A percentile compares a stretch with the other conserved stretches of the same genome.
Conservation (phyloP, 163 green algal genomes). For the Chlamydomonas reinhardtii region DNA sequence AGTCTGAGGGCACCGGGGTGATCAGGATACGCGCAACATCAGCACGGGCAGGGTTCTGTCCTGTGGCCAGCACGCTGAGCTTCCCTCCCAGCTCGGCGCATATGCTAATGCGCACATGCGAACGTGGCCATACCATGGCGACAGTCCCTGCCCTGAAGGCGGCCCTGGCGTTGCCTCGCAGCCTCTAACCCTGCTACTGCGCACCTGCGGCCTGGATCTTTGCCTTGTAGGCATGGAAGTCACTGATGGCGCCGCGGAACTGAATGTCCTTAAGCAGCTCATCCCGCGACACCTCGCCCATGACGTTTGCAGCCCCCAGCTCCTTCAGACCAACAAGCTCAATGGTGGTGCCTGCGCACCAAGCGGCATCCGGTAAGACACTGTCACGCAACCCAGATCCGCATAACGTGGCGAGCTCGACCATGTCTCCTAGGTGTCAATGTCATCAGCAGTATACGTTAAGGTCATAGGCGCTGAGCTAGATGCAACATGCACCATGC, state of each 20-base stretch:
- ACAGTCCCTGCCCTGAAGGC: no score
- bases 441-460: no score
- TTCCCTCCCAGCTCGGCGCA: no score
- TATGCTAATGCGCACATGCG: no score
- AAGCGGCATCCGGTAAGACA: not conserved
- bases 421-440: no score
- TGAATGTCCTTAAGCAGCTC: slow-evolving; percentile 83
- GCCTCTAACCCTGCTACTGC: not conserved
- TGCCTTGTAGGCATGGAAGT: slow-evolving; percentile 79
- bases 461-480: not conserved
- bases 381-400: no score
- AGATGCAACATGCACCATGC: not conserved
- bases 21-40: no score
- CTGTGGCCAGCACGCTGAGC: no score
- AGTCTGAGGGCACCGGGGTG: slow-evolving; percentile 63
- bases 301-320: not conserved
- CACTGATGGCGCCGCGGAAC: slow-evolving; percentile 86
- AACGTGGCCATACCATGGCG: no score
- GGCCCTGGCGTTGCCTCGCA: no score
- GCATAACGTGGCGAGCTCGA: no score
- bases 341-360: slow-evolving; percentile 64
- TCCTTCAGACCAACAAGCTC: slow-evolving; percentile 68
- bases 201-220: slow-evolving; percentile 42
- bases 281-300: slow-evolving; percentile 44
- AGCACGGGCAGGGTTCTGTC: no score